Percentiles rank a stretch among this genome's conserved stretches.
These are phyloP conservation scores for Aspergillus sergii DNA, from an alignment of 2,329 filamentous ascomycete species.

Conservation along the genomic window DNA sequence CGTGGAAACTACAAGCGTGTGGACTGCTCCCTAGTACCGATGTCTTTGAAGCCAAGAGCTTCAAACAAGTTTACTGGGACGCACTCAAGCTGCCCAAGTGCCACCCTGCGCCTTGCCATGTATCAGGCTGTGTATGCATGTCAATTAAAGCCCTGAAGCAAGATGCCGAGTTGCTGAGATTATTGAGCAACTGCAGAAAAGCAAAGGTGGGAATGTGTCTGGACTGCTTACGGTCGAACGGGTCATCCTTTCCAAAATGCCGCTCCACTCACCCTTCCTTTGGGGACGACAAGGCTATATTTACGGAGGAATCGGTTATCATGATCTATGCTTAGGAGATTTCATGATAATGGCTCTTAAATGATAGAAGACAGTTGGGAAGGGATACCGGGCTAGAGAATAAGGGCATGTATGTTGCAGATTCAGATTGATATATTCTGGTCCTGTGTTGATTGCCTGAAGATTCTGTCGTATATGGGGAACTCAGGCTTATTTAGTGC, in stretches of 20 bases:
- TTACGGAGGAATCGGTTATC: not conserved
- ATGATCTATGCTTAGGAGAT: too few relatives aligned
- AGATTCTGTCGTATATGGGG: too few relatives aligned
- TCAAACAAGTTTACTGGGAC: not conserved
- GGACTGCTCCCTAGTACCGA: not conserved
- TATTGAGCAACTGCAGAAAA: not conserved
- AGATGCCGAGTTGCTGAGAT: not conserved
- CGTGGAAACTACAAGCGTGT: not conserved
- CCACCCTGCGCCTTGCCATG: not conserved
- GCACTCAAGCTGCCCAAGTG: not conserved
- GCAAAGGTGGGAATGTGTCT: not conserved
- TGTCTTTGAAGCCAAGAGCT: not conserved
- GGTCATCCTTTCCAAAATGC: not conserved
- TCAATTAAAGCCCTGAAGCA: not conserved
- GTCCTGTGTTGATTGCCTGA: too few relatives aligned
- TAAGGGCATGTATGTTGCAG: too few relatives aligned
- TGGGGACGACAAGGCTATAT: not conserved
- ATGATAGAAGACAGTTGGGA: too few relatives aligned
- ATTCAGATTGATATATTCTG: too few relatives aligned
- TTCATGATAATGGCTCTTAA: too few relatives aligned
- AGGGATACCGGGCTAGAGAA: too few relatives aligned
- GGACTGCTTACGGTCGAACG: not conserved
- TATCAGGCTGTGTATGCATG: not conserved
- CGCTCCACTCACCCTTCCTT: not conserved
- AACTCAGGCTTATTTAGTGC: too few relatives aligned